These are phyloP conservation scores for Cyclotella baltica DNA, from an alignment of 108 stramenopile genomes.

Conservation along the genomic window DNA sequence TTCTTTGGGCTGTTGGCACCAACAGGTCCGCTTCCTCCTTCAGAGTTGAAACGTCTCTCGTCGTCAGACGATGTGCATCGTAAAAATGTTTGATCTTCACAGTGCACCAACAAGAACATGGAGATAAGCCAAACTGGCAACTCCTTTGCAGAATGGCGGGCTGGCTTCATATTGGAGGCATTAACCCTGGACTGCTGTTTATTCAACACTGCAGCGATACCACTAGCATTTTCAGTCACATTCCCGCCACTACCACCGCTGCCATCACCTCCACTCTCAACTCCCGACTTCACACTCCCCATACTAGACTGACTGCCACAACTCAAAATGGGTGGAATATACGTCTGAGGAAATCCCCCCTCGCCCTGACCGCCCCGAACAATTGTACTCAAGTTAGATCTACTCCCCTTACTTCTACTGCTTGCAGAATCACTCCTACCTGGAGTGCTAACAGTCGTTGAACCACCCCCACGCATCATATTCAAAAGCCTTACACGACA, in stretches of 20 bases:
- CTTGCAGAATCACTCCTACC: neutral
- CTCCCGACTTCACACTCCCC: slow-evolving; percentile 68
- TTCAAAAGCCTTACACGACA: slow-evolving; percentile 18
- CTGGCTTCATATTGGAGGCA: slow-evolving; percentile 46
- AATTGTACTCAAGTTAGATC: slow-evolving; percentile 2
- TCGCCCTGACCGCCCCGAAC: neutral
- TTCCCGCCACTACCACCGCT: neutral
- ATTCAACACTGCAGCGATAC: neutral
- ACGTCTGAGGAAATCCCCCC: slow-evolving; percentile 26
- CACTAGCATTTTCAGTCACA: neutral
- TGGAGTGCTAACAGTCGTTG: slow-evolving; percentile 6
- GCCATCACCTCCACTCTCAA: slow-evolving; percentile 9
- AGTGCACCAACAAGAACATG: slow-evolving; percentile 84
- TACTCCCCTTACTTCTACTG: neutral
- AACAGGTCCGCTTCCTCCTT: slow-evolving; percentile 27
- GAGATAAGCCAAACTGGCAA: slow-evolving; percentile 87
- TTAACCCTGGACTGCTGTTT: neutral
- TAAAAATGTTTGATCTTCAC: slow-evolving; percentile 77
- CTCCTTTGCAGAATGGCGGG: slow-evolving; percentile 76
- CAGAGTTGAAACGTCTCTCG: slow-evolving; percentile 70
- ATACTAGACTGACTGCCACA: slow-evolving; percentile 83
- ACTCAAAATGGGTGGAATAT: slow-evolving; percentile 84
- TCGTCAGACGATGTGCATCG: slow-evolving; percentile 77
- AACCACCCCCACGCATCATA: slow-evolving; percentile 6
- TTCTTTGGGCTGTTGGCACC: neutral